Evolutionary conservation across 768 basidiomycete species (phyloP).

Genomic region (Termitomyces sp.): DNA sequence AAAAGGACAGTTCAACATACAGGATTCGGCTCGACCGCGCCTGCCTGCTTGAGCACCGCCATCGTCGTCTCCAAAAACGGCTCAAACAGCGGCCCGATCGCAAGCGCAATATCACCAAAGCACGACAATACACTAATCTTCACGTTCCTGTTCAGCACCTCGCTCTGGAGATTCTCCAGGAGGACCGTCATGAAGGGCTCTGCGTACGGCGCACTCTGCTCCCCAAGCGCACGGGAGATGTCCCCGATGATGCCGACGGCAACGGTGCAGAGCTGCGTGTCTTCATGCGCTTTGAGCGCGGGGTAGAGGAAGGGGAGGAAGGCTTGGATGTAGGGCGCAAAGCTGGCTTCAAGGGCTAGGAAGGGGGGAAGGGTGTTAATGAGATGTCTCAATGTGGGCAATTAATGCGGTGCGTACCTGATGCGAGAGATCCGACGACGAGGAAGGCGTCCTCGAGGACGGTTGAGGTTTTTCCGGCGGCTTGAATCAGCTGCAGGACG

Average conservation of each 20-base stretch:
- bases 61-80: conserved; percentile 90
- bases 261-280: conserved; percentile 92
- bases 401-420: conserved; percentile 36
- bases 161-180: conserved; percentile 85
- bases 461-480: conserved; percentile 89
- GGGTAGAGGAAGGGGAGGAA: conserved; percentile 85
- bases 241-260: conserved; percentile 96
- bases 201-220: conserved; percentile 78
- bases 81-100: conserved; percentile 80
- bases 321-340: conserved; percentile 77
- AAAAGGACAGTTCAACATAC: conserved; percentile 37
- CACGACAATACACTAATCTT: conserved; percentile 95
- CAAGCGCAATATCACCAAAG: conserved; percentile 95
- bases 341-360: conserved; percentile 71
- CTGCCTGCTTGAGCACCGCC: conserved; percentile 88
- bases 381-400: neutral
- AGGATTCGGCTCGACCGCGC: conserved; percentile 80
- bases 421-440: conserved; percentile 82
- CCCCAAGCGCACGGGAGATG: conserved; percentile 90
- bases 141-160: conserved; percentile 86
- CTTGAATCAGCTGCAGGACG: conserved; percentile 75
- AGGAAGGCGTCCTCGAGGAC: conserved; percentile 96
- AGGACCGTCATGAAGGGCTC: conserved; percentile 88
- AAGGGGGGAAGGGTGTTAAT: neutral
- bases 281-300: conserved; percentile 89